These are phyloP conservation scores for Zymoseptoria ardabiliae DNA, from an alignment of 2,329 filamentous ascomycete species.

Conservation along the genomic window DNA sequence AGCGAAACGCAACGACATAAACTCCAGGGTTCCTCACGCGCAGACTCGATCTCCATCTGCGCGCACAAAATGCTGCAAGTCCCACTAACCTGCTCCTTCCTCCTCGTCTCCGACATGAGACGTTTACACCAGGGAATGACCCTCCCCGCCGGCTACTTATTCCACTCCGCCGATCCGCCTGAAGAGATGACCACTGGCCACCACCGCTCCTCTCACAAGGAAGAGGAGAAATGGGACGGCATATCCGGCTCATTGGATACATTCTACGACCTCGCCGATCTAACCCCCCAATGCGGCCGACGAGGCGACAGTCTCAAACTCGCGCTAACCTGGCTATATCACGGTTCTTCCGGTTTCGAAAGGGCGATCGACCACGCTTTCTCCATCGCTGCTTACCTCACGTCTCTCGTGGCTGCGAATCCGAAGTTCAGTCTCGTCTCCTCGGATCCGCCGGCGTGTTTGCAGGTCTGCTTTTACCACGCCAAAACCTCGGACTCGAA, in stretches of 20 bases:
- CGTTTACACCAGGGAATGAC: slow-evolving; percentile 80
- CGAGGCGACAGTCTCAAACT: slow-evolving; percentile 81
- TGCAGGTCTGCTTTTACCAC: slow-evolving; percentile 94
- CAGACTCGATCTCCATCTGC: slow-evolving; percentile 79
- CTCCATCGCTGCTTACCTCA: slow-evolving; percentile 61
- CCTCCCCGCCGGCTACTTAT: slow-evolving; percentile 70
- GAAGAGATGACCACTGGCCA: slow-evolving; percentile 31
- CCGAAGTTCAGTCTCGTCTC: slow-evolving; percentile 64
- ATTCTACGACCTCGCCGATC: slow-evolving; percentile 80
- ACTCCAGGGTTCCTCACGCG: slow-evolving; percentile 63
- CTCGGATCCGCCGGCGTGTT: slow-evolving; percentile 70
- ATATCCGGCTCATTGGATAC: slow-evolving; percentile 3
- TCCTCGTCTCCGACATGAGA: slow-evolving; percentile 68
- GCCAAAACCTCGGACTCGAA: slow-evolving; percentile 42
- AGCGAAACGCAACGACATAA: slow-evolving; percentile 56
- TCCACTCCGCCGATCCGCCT: slow-evolving; percentile 27
- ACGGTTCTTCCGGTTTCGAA: slow-evolving; percentile 69
- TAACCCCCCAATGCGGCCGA: slow-evolving; percentile 89
- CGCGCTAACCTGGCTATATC: slow-evolving; percentile 82
- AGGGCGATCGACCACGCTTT: slow-evolving; percentile 60
- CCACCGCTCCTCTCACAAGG: neutral
- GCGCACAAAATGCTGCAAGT: slow-evolving; percentile 97
- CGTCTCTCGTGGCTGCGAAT: slow-evolving; percentile 48
- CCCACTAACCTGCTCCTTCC: slow-evolving; percentile 83
- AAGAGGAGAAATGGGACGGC: slow-evolving; percentile 14